Evolutionary conservation across 768 basidiomycete species (phyloP), one percentile per base, ranked within the genome.

Genomic region (Dentipellis sp.): DNA sequence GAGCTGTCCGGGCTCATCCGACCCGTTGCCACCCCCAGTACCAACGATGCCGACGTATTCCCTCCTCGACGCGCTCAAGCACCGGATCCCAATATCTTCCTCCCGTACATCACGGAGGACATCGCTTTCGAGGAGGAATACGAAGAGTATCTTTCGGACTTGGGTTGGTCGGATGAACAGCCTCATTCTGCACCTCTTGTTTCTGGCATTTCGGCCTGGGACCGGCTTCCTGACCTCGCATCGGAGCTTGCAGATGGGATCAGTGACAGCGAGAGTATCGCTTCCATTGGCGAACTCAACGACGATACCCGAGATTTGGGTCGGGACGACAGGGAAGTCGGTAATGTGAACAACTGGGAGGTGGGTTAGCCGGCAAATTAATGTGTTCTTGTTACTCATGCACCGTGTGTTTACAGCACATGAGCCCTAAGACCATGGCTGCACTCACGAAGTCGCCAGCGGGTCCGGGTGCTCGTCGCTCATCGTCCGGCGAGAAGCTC

Each of bases 101-200:
- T 93, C 19, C 91, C 92, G 14, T 97, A 92, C 67, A 92, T 90
- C 40, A 86, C 91, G 1, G 95, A 98, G 67, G 90, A 93, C 63
- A 88, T 91, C 57, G 93, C 92, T 0, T 94, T 94, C 62, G 94
- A 97, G 65, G 91, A 93, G 66, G 94, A 97, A 65, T 98, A 97
- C 65, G 94, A 97, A 68, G 94, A 95, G 65, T 93, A 95, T 63
- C 74, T 98, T 23, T 90, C 86, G n/a, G 91, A 91, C 65, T 73
- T 94, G 21, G 88, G 87, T 16, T 87, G 79, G 76, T 79, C 83
- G 3, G 84, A 86, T 54, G 75, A 78, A 54, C 60, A 63, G 45
- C 72, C 78, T 45, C 66, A 67, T 2, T 69, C 71, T 51, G 75
- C 75, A 21, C 73, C 74, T 37, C 67, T 58, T 8, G 46, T 62